Base-by-base conservation (phyloP, 176 grass and related monocot genomes). In the Alopecurus myosuroides region DNA sequence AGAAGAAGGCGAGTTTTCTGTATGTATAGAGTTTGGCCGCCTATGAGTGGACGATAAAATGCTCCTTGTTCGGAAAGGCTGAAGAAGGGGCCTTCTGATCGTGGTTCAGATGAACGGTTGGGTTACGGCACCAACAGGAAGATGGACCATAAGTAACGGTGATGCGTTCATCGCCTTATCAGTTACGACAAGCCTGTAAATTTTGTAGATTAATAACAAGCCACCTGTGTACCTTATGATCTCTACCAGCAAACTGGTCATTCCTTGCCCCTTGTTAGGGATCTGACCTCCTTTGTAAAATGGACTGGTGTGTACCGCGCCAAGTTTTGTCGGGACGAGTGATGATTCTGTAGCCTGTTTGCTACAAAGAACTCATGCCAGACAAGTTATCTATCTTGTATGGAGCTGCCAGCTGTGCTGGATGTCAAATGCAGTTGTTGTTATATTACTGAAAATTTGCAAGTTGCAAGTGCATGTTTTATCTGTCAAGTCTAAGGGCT, bases 131-230 rank as follows among this genome's bases (percentile, higher is more conserved):
- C 65, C 61, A 50, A 9, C 61, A 77, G 28, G 53, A 55, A 81
- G 62, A 71, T n/a, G 64, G 73, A 58, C 28, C 40, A 56, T 86
- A 22, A 63, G 83, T 86, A 70, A 79, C 23, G 30, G 36, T 33
- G 44, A 36, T 22, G 65, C 70, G 41, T 4, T 3, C 14, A 46
- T 3, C 70, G 70, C 41, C 41, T 53, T 63, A 53, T 79, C 53
- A 70, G 65, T 19, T 48, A 70, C 53, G 18, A 83, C 56, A 83
- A 82, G 40, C 39, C 12, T 88, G 88, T 88, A 88, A 85, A 82
- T 23, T 92, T 93, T 90, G 77, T 93, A 93, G 82, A 87, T 77
- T 53, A 46, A 66, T 72, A 46, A 66, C 58, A 72, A 71, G 53
- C 76, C 13, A 30, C 40, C 18, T 89, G 70, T 77, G 69, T 39